Conservation (phyloP, 139 green algal species). For the Picochlorum sp. region DNA sequence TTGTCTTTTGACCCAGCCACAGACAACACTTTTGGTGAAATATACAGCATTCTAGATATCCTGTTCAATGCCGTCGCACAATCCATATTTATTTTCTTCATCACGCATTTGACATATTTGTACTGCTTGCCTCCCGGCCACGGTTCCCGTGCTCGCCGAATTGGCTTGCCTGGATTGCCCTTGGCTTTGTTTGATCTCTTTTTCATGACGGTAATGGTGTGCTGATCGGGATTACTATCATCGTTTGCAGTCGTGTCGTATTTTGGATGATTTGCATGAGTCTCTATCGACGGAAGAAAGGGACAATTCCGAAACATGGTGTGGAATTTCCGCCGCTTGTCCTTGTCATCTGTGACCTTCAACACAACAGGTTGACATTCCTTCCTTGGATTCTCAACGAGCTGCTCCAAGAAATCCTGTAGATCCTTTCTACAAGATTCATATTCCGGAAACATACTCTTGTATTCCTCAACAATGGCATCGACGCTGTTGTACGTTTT, state of each 20-base stretch:
- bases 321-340: conserved; percentile 22
- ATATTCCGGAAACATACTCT: neutral
- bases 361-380: conserved; percentile 24
- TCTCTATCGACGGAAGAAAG: conserved; percentile 11
- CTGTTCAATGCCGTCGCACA: conserved; percentile 37
- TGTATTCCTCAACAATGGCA: neutral
- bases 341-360: conserved; percentile 27
- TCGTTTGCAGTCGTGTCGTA: no score
- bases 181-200: conserved; percentile 3
- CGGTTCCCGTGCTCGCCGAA: neutral
- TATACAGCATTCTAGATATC: conserved; percentile 30
- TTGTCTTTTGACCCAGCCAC: conserved; percentile 94
- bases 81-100: conserved; percentile 91
- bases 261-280: neutral
- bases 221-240: no score
- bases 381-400: neutral
- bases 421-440: neutral
- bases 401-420: neutral
- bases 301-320: conserved; percentile 1
- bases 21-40: conserved; percentile 26
- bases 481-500: neutral
- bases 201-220: neutral
- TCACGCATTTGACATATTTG: conserved; percentile 54
- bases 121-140: conserved; percentile 37
- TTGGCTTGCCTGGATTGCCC: conserved; percentile 13